Conservation (phyloP, 805 yeast species). For the Candida sphagnicola region DNA sequence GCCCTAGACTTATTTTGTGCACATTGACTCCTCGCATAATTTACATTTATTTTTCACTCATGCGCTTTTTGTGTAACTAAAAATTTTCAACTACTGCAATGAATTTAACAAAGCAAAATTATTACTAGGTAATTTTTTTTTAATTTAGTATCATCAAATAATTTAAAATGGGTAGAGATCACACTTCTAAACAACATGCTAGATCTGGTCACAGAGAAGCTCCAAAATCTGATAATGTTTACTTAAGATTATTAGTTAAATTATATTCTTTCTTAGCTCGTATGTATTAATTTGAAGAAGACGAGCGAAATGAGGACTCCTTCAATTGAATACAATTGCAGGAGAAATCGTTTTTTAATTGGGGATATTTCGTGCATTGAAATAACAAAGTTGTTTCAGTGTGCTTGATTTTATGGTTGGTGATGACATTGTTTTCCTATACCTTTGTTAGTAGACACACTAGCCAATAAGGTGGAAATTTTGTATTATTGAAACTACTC, state of each 20-base stretch:
- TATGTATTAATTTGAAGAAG: slow-evolving; percentile 47
- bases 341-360: not conserved
- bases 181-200: slow-evolving; percentile 92
- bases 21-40: no score
- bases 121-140: not conserved
- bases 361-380: not conserved
- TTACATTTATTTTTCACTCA: no score
- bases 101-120: not conserved
- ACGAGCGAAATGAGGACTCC: not conserved
- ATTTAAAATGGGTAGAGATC: slow-evolving; percentile 87
- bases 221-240: slow-evolving; percentile 99
- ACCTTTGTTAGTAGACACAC: not conserved
- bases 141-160: not conserved
- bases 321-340: not conserved
- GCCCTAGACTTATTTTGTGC: no score
- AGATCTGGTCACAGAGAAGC: slow-evolving; percentile 96
- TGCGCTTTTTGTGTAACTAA: slow-evolving; percentile 4
- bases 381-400: no score
- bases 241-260: slow-evolving; percentile 97
- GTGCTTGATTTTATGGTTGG: not conserved
- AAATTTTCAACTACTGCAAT: slow-evolving; percentile 4
- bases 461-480: not conserved
- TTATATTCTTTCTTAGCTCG: slow-evolving; percentile 99
- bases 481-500: not conserved
- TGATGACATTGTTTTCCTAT: slow-evolving; percentile 1